A percentile compares a stretch with the other conserved stretches of the same genome.
Evolutionary conservation across 306 rosid species (phyloP).

Genomic region (Dalbergia cochinchinensis): DNA sequence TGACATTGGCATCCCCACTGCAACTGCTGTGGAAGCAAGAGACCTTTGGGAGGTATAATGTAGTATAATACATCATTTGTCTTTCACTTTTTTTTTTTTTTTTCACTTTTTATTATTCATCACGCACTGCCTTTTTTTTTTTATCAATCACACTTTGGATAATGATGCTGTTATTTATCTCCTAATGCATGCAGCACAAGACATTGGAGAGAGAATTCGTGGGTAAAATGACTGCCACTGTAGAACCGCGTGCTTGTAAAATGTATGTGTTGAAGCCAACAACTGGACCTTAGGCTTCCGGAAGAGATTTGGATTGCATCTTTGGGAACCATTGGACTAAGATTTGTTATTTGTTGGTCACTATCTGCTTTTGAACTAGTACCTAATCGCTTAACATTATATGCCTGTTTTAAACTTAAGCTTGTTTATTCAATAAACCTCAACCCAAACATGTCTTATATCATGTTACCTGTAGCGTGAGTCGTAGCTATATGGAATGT

Average conservation of each 20-base stretch:
- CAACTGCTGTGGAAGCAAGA: constrained; percentile 71
- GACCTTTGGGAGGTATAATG: constrained; percentile 88
- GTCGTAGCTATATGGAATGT: neutral
- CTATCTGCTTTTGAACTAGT: too few relatives aligned
- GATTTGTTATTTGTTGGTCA: too few relatives aligned
- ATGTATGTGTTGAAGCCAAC: constrained; percentile 76
- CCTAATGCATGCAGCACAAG: constrained; percentile 72
- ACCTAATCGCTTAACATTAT: too few relatives aligned
- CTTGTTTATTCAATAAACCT: too few relatives aligned
- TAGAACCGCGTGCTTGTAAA: constrained; percentile 76
- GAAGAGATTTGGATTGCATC: neutral
- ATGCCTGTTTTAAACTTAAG: too few relatives aligned
- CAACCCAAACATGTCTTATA: too few relatives aligned
- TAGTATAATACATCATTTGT: neutral
- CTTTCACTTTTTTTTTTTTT: neutral
- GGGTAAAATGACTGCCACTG: constrained; percentile 68
- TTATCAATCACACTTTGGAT: neutral
- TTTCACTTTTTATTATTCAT: too few relatives aligned
- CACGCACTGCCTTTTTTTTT: too few relatives aligned
- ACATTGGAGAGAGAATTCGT: constrained; percentile 62
- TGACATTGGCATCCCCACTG: constrained; percentile 82
- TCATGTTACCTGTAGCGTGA: too few relatives aligned
- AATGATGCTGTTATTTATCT: neutral
- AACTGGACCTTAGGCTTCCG: constrained; percentile 40
- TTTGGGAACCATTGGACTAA: too few relatives aligned